Evolutionary conservation across 148 eudicot genomes (phyloP), one percentile per base, ranked within the genome.

Genomic region (Nyssa sinensis): DNA sequence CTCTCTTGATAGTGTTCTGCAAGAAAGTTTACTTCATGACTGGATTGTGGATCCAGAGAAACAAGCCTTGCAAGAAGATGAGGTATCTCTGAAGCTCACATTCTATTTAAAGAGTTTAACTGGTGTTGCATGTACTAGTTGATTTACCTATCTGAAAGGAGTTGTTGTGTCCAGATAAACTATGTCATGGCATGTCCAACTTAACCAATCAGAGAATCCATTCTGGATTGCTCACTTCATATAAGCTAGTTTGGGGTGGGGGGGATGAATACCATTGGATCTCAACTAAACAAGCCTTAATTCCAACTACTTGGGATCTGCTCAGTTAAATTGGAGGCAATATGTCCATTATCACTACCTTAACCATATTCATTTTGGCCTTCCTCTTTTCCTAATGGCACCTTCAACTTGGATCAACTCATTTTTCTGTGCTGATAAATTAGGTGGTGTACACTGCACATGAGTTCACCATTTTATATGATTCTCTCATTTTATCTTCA

Each of bases 21-120:
- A 84, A 75, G 98, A 94, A 83, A 87, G 84, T 77, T 72, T 89
- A 68, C 79, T 94, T 17, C 79, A 79, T 83, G 97, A 91, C 66
- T 94, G 98, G 98, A 80, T 88, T 62, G 90, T 78, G 23, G 93
- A 91, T 83, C 70, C 88, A 3, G 93, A 83, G 69, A 91, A 87
- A 74, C 85, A 73, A 74, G 78, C 77, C 63, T 77, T 81, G 41
- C 91, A 75, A 69, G 90, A 88, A 79, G 90, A 93, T 60, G 93
- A 94, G 98, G 98, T 91, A 90, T 30, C 44, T 70, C 57, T 64
- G 59, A 33, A 51, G 34, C 75, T 41, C 58, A 71, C 25, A 35
- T 71, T 64, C 24, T 69, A n/a, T 64, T 28, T 49, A 12, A 13
- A 13, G 13, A 59, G 29, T 44, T 78, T 74, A 30, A 25, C 64